Conservation (phyloP, 2,329 filamentous ascomycete genomes). For the Penicillium sp. region DNA sequence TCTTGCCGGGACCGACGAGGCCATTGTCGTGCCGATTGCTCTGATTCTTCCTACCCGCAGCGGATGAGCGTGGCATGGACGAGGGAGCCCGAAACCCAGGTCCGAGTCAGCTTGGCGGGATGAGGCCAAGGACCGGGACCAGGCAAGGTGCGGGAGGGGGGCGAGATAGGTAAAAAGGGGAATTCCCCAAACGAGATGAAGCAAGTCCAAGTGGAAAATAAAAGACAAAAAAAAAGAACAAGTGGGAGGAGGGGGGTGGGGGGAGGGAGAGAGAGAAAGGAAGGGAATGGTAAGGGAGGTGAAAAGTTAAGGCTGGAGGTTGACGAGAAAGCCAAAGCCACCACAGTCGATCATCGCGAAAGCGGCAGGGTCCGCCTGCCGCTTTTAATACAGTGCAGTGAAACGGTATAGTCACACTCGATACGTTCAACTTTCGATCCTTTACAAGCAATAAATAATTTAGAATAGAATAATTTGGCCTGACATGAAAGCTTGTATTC, state of each 20-base stretch:
- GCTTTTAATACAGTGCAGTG: too few relatives aligned
- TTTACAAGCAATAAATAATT: too few relatives aligned
- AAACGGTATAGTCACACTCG: too few relatives aligned
- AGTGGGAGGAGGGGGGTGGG: constrained; percentile 7
- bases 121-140: constrained; percentile 52
- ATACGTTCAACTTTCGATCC: too few relatives aligned
- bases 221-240: constrained; percentile 12
- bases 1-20: constrained; percentile 76
- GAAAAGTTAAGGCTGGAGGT: constrained; percentile 15
- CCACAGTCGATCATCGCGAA: constrained; percentile 19
- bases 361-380: constrained; percentile 15
- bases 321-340: constrained; percentile 9
- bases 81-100: constrained; percentile 47
- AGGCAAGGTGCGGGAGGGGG: constrained; percentile 36
- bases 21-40: constrained; percentile 86
- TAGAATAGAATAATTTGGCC: too few relatives aligned
- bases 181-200: constrained; percentile 18
- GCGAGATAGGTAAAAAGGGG: constrained; percentile 22
- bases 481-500: too few relatives aligned
- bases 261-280: constrained; percentile 12
- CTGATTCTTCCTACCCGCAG: constrained; percentile 61
- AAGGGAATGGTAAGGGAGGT: constrained; percentile 16
- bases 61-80: constrained; percentile 56
- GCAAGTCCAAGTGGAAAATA: constrained; percentile 21
- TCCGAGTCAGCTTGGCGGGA: constrained; percentile 55